These are phyloP conservation scores for Cytospora chrysosperma DNA, from an alignment of 2,329 filamentous ascomycete species.

Conservation along the genomic window DNA sequence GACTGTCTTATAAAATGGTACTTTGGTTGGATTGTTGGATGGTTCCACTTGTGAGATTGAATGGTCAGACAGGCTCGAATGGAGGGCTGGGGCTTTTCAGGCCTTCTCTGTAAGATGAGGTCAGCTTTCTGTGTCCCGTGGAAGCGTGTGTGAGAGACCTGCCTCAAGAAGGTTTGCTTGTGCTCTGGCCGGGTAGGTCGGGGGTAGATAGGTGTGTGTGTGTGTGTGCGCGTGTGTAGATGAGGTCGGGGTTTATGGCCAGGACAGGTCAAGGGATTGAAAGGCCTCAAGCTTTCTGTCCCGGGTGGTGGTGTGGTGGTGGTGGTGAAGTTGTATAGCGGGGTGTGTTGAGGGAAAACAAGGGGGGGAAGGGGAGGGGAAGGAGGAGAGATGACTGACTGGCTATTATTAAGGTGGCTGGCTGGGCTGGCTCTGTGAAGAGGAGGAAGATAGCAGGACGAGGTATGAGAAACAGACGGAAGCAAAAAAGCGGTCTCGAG, in stretches of 20 bases:
- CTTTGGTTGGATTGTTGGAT: neutral
- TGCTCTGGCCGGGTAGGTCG: neutral
- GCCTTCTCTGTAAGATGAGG: neutral
- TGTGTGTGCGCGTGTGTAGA: too few relatives aligned
- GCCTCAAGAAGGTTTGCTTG: neutral
- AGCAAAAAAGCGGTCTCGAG: conserved; percentile 1
- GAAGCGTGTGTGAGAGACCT: neutral
- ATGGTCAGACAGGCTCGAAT: neutral
- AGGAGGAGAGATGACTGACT: neutral
- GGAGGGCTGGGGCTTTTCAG: conserved; percentile 4
- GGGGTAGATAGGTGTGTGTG: neutral
- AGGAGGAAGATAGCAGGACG: neutral
- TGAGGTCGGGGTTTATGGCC: neutral
- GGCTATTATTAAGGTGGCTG: neutral
- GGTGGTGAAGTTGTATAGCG: neutral
- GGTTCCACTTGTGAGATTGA: conserved; percentile 10
- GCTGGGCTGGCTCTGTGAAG: neutral
- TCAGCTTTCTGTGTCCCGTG: conserved; percentile 9
- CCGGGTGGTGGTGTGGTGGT: neutral
- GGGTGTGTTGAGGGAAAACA: neutral
- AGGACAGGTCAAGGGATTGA: neutral
- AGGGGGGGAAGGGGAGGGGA: neutral
- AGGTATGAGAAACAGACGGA: conserved; percentile 4
- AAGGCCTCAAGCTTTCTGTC: neutral
- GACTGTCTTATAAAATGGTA: conserved; percentile 5